These are phyloP conservation scores for Chlorokybus atmophyticus DNA, from an alignment of 139 green algal genomes.

Conservation along the genomic window DNA sequence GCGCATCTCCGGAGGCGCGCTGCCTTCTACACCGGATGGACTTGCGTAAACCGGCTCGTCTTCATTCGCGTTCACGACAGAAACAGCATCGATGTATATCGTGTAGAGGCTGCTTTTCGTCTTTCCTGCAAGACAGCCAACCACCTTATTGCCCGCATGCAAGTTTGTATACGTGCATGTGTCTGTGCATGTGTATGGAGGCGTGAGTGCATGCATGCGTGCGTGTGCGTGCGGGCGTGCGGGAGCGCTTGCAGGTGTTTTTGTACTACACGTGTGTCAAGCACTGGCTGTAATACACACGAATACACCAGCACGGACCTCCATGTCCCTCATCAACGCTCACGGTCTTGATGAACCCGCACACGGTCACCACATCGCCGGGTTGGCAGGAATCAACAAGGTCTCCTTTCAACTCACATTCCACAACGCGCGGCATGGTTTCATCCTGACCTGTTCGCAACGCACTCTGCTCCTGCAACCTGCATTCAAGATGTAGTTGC, in stretches of 20 bases:
- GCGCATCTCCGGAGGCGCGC: too few relatives aligned
- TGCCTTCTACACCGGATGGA: not conserved
- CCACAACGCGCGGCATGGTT: conserved; percentile 40
- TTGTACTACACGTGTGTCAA: not conserved
- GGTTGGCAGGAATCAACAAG: conserved; percentile 52
- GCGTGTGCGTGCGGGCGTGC: too few relatives aligned
- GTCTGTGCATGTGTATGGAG: conserved; percentile 4
- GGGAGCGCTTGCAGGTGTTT: not conserved
- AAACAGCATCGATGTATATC: conserved; percentile 81
- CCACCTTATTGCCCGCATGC: not conserved
- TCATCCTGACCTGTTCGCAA: too few relatives aligned
- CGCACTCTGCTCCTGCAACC: too few relatives aligned
- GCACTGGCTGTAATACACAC: conserved; percentile 6
- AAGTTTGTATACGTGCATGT: conserved; percentile 5
- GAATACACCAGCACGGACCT: conserved; percentile 21
- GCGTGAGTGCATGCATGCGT: not conserved
- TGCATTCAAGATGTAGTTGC: too few relatives aligned
- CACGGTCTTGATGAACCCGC: conserved; percentile 60
- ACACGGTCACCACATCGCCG: conserved; percentile 64
- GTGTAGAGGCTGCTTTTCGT: conserved; percentile 49
- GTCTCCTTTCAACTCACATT: conserved; percentile 76
- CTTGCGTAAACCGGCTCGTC: not conserved
- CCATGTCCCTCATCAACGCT: conserved; percentile 23
- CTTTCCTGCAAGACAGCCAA: too few relatives aligned
- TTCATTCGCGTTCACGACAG: conserved; percentile 33